phyloP scores from a whole-genome alignment of 1,284 basidiomycete species.

The Cerioporus squamosus region DNA sequence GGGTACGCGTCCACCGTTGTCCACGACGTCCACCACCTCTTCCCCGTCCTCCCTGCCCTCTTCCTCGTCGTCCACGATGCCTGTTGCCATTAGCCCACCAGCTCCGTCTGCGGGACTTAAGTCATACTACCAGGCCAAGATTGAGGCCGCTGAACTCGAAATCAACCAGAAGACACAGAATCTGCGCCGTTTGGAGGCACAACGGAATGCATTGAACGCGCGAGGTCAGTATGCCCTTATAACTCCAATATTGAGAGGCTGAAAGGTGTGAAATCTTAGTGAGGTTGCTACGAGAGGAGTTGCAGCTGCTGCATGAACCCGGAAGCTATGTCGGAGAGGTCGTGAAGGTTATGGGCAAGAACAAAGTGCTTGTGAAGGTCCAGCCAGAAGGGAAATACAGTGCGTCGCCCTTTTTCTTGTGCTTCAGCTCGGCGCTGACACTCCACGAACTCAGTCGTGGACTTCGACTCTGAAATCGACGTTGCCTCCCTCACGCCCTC shows the following conservation, averaged over 20 bases:
- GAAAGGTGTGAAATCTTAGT: conserved; percentile 48
- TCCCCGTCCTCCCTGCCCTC: not conserved
- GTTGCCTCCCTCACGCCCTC: conserved; percentile 82
- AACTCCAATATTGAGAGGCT: not conserved
- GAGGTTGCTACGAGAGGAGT: conserved; percentile 87
- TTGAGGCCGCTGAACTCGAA: conserved; percentile 88
- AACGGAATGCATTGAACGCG: conserved; percentile 95
- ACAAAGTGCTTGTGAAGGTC: conserved; percentile 97
- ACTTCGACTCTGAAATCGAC: conserved; percentile 91
- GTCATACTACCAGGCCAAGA: conserved; percentile 96
- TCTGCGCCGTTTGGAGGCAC: conserved; percentile 92
- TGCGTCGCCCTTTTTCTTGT: conserved; percentile 42
- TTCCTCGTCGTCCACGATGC: conserved; percentile 42
- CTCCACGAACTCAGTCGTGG: conserved; percentile 74
- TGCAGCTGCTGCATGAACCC: conserved; percentile 95
- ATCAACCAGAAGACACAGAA: conserved; percentile 99
- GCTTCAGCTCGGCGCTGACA: not conserved
- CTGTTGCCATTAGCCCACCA: conserved; percentile 50
- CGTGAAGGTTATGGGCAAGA: conserved; percentile 99
- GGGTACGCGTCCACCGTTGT: conserved; percentile 9
- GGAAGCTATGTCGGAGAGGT: conserved; percentile 98
- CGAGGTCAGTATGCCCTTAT: conserved; percentile 57
- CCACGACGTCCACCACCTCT: conserved; percentile 9
- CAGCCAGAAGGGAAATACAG: conserved; percentile 99
- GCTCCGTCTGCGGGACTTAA: conserved; percentile 69